phyloP scores from a whole-genome alignment of 768 basidiomycete species.

The Dioszegia hungarica region DNA sequence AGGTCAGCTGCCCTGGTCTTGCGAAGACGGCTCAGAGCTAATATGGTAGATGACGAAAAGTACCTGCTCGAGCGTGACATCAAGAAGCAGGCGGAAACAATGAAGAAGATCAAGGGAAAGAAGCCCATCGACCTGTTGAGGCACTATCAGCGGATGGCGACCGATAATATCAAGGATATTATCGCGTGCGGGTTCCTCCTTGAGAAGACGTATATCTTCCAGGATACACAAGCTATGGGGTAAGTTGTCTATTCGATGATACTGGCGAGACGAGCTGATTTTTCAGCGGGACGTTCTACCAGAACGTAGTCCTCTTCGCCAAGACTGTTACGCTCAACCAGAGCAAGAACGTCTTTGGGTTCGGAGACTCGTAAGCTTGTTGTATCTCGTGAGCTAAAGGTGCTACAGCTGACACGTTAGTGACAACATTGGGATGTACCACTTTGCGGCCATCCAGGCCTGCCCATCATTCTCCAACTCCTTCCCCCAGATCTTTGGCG shows the following conservation, averaged over 20 bases:
- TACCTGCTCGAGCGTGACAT: constrained; percentile 87
- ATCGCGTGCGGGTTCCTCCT: constrained; percentile 91
- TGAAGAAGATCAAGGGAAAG: constrained; percentile 40
- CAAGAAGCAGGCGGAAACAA: constrained; percentile 41
- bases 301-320: constrained; percentile 87
- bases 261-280: background rate
- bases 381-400: background rate
- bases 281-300: constrained; percentile 77
- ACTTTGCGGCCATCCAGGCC: constrained; percentile 93
- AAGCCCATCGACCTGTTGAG: constrained; percentile 61
- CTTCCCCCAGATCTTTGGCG: constrained; percentile 95
- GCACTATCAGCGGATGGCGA: constrained; percentile 68
- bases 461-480: constrained; percentile 96
- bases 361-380: constrained; percentile 76
- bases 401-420: constrained; percentile 51
- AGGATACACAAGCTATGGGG: constrained; percentile 78
- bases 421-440: constrained; percentile 96
- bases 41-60: constrained; percentile 83
- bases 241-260: constrained; percentile 24
- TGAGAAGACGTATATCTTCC: constrained; percentile 95
- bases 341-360: constrained; percentile 92
- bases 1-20: constrained; percentile 53
- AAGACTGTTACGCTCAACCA: constrained; percentile 89
- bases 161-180: constrained; percentile 87
- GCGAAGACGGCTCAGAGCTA: background rate